A percentile compares a stretch with the other conserved stretches of the same genome.
phyloP scores from a whole-genome alignment of 2,329 filamentous ascomycete species.

The Fusarium pseudonygamai region DNA sequence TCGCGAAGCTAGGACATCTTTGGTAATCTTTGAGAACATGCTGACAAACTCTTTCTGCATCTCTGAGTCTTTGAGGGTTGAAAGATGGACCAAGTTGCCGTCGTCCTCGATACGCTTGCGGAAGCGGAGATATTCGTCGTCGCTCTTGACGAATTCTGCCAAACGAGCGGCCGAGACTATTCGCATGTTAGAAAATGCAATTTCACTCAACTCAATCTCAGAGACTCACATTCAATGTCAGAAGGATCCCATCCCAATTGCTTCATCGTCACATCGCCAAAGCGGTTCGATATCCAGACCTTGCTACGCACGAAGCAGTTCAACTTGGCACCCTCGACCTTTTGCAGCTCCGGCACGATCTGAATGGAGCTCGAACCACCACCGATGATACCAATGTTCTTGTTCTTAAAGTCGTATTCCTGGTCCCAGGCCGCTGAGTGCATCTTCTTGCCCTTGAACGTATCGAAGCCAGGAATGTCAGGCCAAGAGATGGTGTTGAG shows the following conservation, averaged over 20 bases:
- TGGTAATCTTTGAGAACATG: background rate
- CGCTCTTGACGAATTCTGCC: background rate
- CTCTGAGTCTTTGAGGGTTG: background rate
- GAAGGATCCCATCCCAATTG: background rate
- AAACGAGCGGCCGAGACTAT: background rate
- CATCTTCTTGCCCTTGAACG: background rate
- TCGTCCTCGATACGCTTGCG: background rate
- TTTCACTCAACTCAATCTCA: accelerated
- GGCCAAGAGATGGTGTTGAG: background rate
- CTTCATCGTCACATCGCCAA: background rate
- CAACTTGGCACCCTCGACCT: background rate
- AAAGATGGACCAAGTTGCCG: background rate
- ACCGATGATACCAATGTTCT: background rate
- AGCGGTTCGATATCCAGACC: constrained; percentile 6
- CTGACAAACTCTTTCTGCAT: background rate
- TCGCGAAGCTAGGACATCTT: background rate
- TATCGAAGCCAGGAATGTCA: background rate
- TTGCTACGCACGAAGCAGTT: background rate
- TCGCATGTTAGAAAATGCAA: background rate
- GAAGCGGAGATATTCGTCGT: background rate
- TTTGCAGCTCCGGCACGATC: background rate
- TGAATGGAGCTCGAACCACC: background rate
- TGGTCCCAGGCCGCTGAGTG: background rate
- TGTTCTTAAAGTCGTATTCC: background rate
- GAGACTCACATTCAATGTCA: background rate